phyloP scores from a whole-genome alignment of 2,329 filamentous ascomycete species.

The Cucurbitaria berberidis region DNA sequence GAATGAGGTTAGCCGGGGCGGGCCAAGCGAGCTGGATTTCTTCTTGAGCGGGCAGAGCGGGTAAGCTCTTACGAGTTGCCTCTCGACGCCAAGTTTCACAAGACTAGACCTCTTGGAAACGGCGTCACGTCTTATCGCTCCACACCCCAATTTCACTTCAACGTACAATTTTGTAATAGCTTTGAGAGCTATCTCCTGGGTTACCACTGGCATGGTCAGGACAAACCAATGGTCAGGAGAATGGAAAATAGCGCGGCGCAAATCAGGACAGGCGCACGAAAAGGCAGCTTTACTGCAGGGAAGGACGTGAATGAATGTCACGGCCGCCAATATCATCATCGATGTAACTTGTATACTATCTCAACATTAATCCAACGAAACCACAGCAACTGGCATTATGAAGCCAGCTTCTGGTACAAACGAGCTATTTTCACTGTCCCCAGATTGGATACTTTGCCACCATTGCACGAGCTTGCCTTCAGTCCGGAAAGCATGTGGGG shows the following conservation, averaged over 20 bases:
- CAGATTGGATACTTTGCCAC: neutral
- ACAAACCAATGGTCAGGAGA: neutral
- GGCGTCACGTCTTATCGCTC: neutral
- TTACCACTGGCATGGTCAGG: conserved; percentile 4
- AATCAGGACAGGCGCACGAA: neutral
- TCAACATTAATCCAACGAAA: conserved; percentile 9
- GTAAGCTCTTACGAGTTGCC: conserved; percentile 17
- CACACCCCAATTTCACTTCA: conserved; percentile 7
- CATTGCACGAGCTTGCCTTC: neutral
- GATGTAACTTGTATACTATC: conserved; percentile 28
- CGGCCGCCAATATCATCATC: conserved; percentile 12
- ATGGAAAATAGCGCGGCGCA: conserved; percentile 18
- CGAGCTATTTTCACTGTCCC: neutral
- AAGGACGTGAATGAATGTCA: conserved; percentile 19
- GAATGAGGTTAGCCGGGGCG: conserved; percentile 73
- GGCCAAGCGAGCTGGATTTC: conserved; percentile 78
- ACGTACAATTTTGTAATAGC: conserved; percentile 16
- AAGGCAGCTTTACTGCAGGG: neutral
- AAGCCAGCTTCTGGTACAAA: conserved; percentile 2
- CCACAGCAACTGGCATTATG: conserved; percentile 1
- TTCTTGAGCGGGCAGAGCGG: conserved; percentile 61
- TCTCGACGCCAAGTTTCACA: neutral
- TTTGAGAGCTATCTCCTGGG: conserved; percentile 16
- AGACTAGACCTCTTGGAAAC: neutral
- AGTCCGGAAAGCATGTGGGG: neutral